Base-by-base conservation (phyloP, 441 rosid species). In the Arabidopsis lyrata region DNA sequence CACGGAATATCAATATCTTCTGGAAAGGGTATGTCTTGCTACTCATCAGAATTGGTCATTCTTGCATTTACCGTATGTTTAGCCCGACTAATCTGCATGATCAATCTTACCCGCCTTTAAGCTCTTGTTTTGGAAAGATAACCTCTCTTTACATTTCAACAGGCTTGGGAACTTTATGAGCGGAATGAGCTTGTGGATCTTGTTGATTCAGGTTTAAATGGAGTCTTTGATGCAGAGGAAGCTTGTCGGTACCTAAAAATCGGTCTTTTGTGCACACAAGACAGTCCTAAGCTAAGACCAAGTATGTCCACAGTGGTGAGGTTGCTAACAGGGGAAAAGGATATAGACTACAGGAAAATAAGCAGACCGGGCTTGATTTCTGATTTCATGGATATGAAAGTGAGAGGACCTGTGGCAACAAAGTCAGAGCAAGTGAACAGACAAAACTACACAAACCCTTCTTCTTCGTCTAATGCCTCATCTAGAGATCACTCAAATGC, bases 191-290 rank as follows among this genome's bases (percentile, higher is more conserved):
- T 92, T 22, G 86, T 92, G 42, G 80, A 15, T 32, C 80, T 95
- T 48, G 91, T 95, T 14, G 99, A 95, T 69, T 2, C 83, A 54
- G 71, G 83, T 5, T 55, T 95, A 67, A 70, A 84, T 0, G 95
- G 98, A 29, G 83, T 83, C 41, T 95, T 88, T 57, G 97, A 95
- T 57, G 89, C 83, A 8, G 97, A 92, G 78, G 95, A 84, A 82
- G 97, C 99, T 62, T 91, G 93, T 55, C 76, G 76, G 63, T 87
- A 83, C 86, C 79, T 95, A 35, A 92, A 92, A 76, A 81, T 95
- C 3, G 96, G 92, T 71, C 94, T 95, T 34, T 85, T 95, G 66
- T 95, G 99, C 86, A 91, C 98, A 32, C 99, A 95, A 77, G 98
- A 95, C 67, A 75, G 81, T 77, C 92, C 93, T 6, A 95, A 85